Evolutionary conservation across 805 yeast genomes (phyloP), one percentile per base, ranked within the genome.

Genomic region (Lipomyces lipofer): DNA sequence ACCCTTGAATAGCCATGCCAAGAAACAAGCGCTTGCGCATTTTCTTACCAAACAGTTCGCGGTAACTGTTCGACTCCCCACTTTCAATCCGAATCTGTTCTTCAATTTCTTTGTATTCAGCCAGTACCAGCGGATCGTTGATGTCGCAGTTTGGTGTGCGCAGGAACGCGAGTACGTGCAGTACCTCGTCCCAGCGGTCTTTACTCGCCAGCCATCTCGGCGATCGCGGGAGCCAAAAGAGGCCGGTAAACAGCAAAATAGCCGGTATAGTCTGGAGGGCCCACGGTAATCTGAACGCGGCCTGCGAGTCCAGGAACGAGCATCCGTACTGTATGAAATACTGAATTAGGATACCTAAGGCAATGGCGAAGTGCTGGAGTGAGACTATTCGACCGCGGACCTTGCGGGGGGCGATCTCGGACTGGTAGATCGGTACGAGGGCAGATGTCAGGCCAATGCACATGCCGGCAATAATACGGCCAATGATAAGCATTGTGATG

Each of bases 211-310:
- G 66, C 77, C 77, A 74, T 40, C 76, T 66, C 4, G 77, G 77
- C 5, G 77, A 73, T 51, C 69, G 74, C 38, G 67, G 67, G 36
- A 73, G 63, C 54, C 69, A 57, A 25, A 67, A 53, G 61, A 81
- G 58, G 66, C 79, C 74, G 60, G 78, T 21, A 60, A 74, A 62
- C 68, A 79, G 56, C 59, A 84, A 33, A 62, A 76, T 27, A 61
- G 77, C 73, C 67, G 89, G 75, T 66, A 83, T 54, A 65, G 77
- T 68, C 72, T 79, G 75, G 72, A 86, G 39, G 63, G 80, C 73
- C 86, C 91, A 75, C 54, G 82, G 86, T 19, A 80, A 67, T 64
- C 91, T 76, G 78, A 85, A 86, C 44, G 86, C 77, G 36, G 74
- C 13, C 73, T 73, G 15, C 67, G 62, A 24, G 77, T 68, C 51